Conservation (phyloP, 495 filamentous ascomycete species). For the Xylaria palmicola region DNA sequence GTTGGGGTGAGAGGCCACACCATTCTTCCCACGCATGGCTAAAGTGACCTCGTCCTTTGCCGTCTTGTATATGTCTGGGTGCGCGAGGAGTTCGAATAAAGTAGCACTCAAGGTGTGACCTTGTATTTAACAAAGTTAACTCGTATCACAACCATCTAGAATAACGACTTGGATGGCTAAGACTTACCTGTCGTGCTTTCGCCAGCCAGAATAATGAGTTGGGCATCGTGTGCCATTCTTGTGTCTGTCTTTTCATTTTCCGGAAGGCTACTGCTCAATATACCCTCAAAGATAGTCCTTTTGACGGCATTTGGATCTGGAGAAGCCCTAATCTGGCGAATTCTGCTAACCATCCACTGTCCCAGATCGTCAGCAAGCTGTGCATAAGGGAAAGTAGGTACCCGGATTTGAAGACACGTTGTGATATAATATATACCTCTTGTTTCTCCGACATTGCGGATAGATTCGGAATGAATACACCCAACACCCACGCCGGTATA, state of each 20-base stretch:
- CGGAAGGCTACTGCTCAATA: neutral
- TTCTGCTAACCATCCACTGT: neutral
- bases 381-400: neutral
- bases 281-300: neutral
- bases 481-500: neutral
- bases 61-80: neutral
- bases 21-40: neutral
- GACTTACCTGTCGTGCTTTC: neutral
- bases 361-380: neutral
- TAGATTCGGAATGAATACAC: neutral
- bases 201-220: neutral
- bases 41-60: neutral
- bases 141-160: no score
- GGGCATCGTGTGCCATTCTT: neutral
- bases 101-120: neutral
- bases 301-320: neutral
- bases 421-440: neutral
- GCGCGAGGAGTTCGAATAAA: neutral
- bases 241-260: neutral
- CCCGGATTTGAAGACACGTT: neutral
- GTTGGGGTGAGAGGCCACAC: neutral
- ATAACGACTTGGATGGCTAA: neutral
- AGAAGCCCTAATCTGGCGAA: neutral
- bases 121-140: no score
- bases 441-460: neutral